Evolutionary conservation across 768 basidiomycete genomes (phyloP).

Genomic region (Coprinopsis marcescibilis): DNA sequence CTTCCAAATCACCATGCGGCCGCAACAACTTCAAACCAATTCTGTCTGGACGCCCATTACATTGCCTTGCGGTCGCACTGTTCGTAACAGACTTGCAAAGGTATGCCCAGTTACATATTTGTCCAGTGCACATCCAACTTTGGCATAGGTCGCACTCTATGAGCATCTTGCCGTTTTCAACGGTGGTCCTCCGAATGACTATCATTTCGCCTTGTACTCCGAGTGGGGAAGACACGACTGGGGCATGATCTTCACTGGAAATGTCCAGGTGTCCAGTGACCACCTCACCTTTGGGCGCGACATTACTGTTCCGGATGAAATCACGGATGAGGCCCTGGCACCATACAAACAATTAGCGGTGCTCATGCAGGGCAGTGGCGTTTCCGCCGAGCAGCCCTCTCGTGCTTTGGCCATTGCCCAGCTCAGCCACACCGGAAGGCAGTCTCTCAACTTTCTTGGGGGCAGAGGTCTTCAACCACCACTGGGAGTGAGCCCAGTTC

Average conservation of each 20-base stretch:
- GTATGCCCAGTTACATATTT: conserved; percentile 22
- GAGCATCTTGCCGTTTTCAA: conserved; percentile 66
- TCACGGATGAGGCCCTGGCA: conserved; percentile 36
- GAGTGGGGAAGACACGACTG: conserved; percentile 70
- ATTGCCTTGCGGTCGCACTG: conserved; percentile 36
- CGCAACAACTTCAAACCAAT: neutral
- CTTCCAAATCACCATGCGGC: neutral
- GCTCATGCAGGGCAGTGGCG: conserved; percentile 38
- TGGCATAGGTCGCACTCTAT: conserved; percentile 75
- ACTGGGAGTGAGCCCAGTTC: conserved; percentile 64
- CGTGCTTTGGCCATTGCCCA: conserved; percentile 67
- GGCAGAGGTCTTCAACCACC: conserved; percentile 59
- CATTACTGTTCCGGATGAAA: conserved; percentile 45
- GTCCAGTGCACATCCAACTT: neutral
- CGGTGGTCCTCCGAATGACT: conserved; percentile 68
- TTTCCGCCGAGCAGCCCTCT: neutral
- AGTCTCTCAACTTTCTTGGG: conserved; percentile 69
- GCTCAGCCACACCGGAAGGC: conserved; percentile 77
- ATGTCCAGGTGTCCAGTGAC: conserved; percentile 57
- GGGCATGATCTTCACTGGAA: conserved; percentile 89
- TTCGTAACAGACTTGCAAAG: conserved; percentile 51
- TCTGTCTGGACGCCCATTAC: neutral
- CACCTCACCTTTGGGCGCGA: conserved; percentile 75
- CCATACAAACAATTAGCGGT: conserved; percentile 48
- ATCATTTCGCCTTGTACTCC: conserved; percentile 61